Evolutionary conservation across 306 rosid species (phyloP).

Genomic region (Rosa rugosa): DNA sequence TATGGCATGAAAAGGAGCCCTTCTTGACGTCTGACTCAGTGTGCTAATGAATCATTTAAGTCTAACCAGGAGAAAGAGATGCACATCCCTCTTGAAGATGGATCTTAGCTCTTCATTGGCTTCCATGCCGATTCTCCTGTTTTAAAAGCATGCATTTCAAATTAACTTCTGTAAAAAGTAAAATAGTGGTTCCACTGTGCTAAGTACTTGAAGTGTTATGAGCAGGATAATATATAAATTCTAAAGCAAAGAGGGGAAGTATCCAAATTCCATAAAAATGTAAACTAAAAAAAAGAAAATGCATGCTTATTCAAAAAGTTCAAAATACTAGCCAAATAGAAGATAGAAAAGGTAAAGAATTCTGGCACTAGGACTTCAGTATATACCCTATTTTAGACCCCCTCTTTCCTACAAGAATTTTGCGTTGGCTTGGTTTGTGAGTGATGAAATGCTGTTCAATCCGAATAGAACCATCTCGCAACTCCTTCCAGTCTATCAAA

Average conservation of each 20-base stretch:
- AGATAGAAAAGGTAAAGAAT: slow-evolving; percentile 10
- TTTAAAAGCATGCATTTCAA: slow-evolving; percentile 17
- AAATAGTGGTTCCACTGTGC: slow-evolving; percentile 13
- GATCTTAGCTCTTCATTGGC: slow-evolving; percentile 95
- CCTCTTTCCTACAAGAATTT: slow-evolving; percentile 86
- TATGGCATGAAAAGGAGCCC: slow-evolving; percentile 24
- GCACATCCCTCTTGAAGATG: slow-evolving; percentile 84
- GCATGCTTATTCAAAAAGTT: not conserved
- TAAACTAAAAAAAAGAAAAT: not conserved
- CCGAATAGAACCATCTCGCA: slow-evolving; percentile 87
- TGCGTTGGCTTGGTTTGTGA: slow-evolving; percentile 76
- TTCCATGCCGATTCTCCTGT: slow-evolving; percentile 94
- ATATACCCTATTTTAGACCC: slow-evolving; percentile 94
- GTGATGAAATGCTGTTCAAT: slow-evolving; percentile 89
- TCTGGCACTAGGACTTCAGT: slow-evolving; percentile 2
- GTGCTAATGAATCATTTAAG: slow-evolving; percentile 44
- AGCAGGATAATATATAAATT: not conserved
- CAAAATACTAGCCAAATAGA: not conserved
- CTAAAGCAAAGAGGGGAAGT: not conserved
- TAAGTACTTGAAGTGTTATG: not conserved
- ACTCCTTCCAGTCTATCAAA: slow-evolving; percentile 87
- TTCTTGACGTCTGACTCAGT: slow-evolving; percentile 13
- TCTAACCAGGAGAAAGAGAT: slow-evolving; percentile 84
- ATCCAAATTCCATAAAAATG: not conserved
- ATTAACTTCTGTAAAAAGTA: not conserved